Evolutionary conservation across 805 yeast species (phyloP), one percentile per base, ranked within the genome.

Genomic region (Vanderwaltozyma polyspora): DNA sequence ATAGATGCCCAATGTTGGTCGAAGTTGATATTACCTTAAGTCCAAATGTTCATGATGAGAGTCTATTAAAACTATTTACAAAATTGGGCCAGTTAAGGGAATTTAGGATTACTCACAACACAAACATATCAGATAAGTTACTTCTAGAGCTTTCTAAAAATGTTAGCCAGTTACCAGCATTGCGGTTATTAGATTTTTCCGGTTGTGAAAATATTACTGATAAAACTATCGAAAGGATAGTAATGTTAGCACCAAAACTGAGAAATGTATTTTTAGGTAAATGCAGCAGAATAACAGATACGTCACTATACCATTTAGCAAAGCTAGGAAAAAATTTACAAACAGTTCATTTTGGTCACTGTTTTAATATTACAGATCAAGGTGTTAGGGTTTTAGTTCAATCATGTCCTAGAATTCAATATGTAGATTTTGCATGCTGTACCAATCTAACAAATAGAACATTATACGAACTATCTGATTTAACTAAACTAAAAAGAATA

Each of bases 381-480:
- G 96, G 96, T 15, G 91, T 91, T 13, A 70, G 74, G 19, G 67
- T 72, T 9, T 64, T 89, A 40, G 82, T 84, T 10, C 70, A 79
- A 43, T 68, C 71, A 31, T 91, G 97, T 51, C 81, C 80, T 38
- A 67, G 95, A 38, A 74, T 89, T 37, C 93, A 84, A 49, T 89
- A 87, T 56, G 84, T 89, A 43, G 98, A 89, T 60, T 72, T 91
- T 39, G 97, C 97, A 12, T 87, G 96, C 58, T 89, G 98, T 55
- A 67, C 79, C 1, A 93, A 84, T 55, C 67, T 89, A 35, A 86
- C 97, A 2, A 84, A 91, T 60, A 71, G 74, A 47, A 76, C 95
- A 1, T 71, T 91, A 28, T 68, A 72, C 28, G 93, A 79, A 48
- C 63, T 89, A 42, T 73, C 94, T 3, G 72, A 72, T 31, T 65